Percentiles rank a stretch among this genome's conserved stretches.
Evolutionary conservation across 2,329 filamentous ascomycete species (phyloP).

Genomic region (Claviceps maximensis): DNA sequence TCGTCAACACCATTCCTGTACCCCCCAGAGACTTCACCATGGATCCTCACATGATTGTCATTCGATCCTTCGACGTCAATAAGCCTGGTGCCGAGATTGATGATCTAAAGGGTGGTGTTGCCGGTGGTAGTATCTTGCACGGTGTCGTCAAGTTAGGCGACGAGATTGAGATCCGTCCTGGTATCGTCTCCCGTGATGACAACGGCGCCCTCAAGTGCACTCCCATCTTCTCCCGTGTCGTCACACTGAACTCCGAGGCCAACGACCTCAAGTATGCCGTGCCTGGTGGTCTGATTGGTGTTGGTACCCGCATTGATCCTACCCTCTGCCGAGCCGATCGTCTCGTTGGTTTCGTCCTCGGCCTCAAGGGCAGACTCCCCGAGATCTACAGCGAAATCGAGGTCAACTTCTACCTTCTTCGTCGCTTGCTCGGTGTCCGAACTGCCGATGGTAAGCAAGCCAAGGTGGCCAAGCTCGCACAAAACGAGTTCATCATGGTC

Average conservation of each 20-base stretch:
- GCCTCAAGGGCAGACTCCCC: conserved; percentile 82
- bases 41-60: conserved; percentile 97
- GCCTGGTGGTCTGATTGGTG: conserved; percentile 93
- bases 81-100: conserved; percentile 99
- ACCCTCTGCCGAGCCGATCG: conserved; percentile 98
- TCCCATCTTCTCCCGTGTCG: conserved; percentile 90
- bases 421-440: conserved; percentile 88
- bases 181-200: conserved; percentile 92
- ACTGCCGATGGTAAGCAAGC: conserved; percentile 98
- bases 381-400: conserved; percentile 98
- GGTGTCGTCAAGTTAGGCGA: conserved; percentile 95
- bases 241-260: conserved; percentile 91
- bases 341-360: conserved; percentile 94
- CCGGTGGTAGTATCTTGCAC: conserved; percentile 90
- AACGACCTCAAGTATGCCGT: conserved; percentile 98
- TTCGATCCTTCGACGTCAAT: conserved; percentile 98
- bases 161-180: conserved; percentile 97
- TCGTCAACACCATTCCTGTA: conserved; percentile 89
- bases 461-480: conserved; percentile 94
- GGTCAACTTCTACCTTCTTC: conserved; percentile 97
- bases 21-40: conserved; percentile 81
- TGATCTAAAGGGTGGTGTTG: conserved; percentile 95
- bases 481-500: conserved; percentile 99
- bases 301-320: conserved; percentile 92
- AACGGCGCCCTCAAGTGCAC: conserved; percentile 90